phyloP scores from a whole-genome alignment of 1,139 yeast genomes.

The Diutina rugosa region DNA sequence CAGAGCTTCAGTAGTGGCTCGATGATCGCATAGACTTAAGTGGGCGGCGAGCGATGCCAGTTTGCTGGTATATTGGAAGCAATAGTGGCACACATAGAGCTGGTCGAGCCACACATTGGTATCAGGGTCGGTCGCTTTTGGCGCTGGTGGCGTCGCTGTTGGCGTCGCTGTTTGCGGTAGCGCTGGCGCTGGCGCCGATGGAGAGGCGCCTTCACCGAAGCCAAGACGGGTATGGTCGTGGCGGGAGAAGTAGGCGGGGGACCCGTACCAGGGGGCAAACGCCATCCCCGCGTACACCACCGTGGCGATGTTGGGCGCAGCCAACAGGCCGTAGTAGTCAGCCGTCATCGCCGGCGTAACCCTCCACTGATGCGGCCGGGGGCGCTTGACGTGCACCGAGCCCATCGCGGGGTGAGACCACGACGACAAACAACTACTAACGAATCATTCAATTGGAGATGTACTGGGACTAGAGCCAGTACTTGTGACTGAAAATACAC shows the following conservation, averaged over 20 bases:
- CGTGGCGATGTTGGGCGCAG: constrained; percentile 45
- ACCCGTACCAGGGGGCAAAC: constrained; percentile 79
- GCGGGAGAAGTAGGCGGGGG: constrained; percentile 54
- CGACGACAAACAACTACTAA: too few species aligned
- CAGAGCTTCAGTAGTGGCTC: constrained; percentile 7
- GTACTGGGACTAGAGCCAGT: too few species aligned
- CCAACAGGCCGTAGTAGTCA: constrained; percentile 40
- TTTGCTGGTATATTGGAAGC: constrained; percentile 65
- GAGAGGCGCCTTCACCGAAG: background rate
- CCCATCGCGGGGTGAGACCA: too few species aligned
- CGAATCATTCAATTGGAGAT: too few species aligned
- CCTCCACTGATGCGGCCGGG: background rate
- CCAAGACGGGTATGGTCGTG: constrained; percentile 7
- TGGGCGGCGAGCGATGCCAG: constrained; percentile 29
- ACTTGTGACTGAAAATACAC: too few species aligned
- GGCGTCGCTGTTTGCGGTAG: background rate
- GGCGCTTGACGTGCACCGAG: too few species aligned
- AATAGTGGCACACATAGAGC: constrained; percentile 62
- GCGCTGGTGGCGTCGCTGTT: constrained; percentile 3
- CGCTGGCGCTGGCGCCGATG: constrained; percentile 2
- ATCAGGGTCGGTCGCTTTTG: background rate
- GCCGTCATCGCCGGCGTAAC: background rate
- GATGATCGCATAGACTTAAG: constrained; percentile 26
- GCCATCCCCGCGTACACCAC: constrained; percentile 55
- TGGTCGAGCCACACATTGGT: constrained; percentile 39